A percentile compares a stretch with the other conserved stretches of the same genome.
Evolutionary conservation across 768 basidiomycete species (phyloP).

Genomic region (Kwoniella dendrophila): DNA sequence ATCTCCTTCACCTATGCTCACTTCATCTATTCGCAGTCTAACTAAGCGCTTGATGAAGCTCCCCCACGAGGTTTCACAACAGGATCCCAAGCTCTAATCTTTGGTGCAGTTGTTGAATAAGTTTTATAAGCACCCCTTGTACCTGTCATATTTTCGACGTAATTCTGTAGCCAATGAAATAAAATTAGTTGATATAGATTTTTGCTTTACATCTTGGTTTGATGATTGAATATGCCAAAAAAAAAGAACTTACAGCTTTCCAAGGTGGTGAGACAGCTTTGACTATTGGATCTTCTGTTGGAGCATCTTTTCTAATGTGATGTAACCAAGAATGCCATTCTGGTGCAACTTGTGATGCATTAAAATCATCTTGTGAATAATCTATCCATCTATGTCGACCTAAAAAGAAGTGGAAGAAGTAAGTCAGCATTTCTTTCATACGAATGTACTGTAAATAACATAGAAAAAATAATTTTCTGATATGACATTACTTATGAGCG

Average conservation of each 20-base stretch:
- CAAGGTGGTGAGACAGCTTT: conserved; percentile 72
- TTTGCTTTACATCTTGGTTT: not conserved
- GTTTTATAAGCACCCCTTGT: conserved; percentile 86
- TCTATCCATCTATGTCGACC: conserved; percentile 63
- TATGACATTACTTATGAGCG: no score
- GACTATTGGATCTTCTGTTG: conserved; percentile 72
- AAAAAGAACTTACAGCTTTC: conserved; percentile 69
- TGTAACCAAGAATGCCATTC: conserved; percentile 97
- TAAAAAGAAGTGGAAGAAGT: not conserved
- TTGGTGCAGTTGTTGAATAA: conserved; percentile 83
- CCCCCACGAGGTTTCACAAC: conserved; percentile 47
- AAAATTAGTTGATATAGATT: not conserved
- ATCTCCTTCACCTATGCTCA: not conserved
- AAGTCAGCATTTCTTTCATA: not conserved
- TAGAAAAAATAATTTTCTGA: no score
- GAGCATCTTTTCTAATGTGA: conserved; percentile 83
- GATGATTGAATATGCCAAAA: not conserved
- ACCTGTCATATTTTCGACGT: conserved; percentile 86
- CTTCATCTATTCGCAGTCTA: not conserved
- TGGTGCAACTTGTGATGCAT: conserved; percentile 90
- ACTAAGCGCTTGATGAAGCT: conserved; percentile 1
- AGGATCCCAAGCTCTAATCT: conserved; percentile 81
- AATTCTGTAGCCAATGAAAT: conserved; percentile 62
- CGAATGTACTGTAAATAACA: no score
- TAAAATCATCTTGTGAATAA: conserved; percentile 82